Evolutionary conservation across 2,329 filamentous ascomycete genomes (phyloP).

Genomic region (Corinectria fuckeliana): DNA sequence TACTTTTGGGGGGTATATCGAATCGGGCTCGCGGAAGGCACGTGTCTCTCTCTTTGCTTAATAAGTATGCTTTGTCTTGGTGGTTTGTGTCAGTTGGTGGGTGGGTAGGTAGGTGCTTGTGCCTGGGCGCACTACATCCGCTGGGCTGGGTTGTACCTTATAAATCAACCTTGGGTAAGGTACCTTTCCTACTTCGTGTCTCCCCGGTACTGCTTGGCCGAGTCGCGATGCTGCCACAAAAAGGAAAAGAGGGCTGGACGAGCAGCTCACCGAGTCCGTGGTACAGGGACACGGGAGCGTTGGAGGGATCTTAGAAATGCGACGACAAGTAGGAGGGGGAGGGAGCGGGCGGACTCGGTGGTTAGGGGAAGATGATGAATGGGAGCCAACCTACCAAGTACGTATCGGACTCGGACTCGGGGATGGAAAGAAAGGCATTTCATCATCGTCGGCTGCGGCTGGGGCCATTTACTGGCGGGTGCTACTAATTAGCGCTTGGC

Average conservation of each 20-base stretch:
- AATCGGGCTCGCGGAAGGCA: not conserved
- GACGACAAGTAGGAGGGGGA: not conserved
- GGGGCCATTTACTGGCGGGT: slow-evolving; percentile 6
- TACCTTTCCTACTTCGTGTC: too few species aligned
- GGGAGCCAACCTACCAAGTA: too few species aligned
- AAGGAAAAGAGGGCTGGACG: not conserved
- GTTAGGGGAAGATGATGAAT: not conserved
- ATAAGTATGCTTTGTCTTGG: not conserved
- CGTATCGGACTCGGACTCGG: too few species aligned
- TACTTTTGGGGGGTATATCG: not conserved
- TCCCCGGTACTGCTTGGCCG: not conserved
- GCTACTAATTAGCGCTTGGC: not conserved
- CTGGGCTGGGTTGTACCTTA: not conserved
- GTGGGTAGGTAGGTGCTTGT: too few species aligned
- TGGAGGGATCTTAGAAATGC: not conserved
- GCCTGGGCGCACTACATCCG: not conserved
- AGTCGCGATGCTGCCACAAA: not conserved
- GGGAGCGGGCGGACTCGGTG: not conserved
- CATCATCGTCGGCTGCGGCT: slow-evolving; percentile 8
- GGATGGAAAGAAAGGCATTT: not conserved
- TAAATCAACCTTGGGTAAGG: not conserved
- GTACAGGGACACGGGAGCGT: not conserved
- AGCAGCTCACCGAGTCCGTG: not conserved
- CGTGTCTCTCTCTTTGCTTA: not conserved
- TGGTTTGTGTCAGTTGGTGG: not conserved